A percentile compares a stretch with the other conserved stretches of the same genome.
phyloP scores from a whole-genome alignment of 2,329 filamentous ascomycete genomes.

The Beauveria medogensis region DNA sequence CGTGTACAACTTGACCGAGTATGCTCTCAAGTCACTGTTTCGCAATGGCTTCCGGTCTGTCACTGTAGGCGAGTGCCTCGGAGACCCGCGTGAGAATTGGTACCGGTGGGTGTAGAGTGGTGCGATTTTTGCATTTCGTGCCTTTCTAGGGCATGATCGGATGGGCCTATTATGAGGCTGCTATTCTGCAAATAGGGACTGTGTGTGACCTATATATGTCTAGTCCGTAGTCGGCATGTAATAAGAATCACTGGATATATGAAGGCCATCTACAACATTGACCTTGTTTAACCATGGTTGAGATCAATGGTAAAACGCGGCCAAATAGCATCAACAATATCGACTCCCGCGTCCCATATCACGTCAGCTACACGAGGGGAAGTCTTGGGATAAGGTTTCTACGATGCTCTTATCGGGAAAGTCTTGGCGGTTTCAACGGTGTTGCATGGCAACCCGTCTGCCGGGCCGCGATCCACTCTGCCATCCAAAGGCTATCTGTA shows the following conservation, averaged over 20 bases:
- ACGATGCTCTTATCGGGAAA: not conserved
- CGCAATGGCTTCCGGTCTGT: constrained; percentile 36
- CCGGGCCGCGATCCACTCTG: too few relatives aligned
- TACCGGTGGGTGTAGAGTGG: constrained; percentile 25
- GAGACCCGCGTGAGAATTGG: constrained; percentile 35
- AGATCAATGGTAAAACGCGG: too few relatives aligned
- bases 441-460: too few relatives aligned
- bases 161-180: not conserved
- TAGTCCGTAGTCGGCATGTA: not conserved
- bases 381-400: too few relatives aligned
- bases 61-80: constrained; percentile 44
- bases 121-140: not conserved
- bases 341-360: not conserved
- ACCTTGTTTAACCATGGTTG: too few relatives aligned
- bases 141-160: not conserved
- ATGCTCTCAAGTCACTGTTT: constrained; percentile 33
- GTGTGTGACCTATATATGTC: not conserved
- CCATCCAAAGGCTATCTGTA: too few relatives aligned
- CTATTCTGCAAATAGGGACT: not conserved
- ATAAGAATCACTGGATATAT: not conserved
- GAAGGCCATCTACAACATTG: too few relatives aligned
- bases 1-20: constrained; percentile 34
- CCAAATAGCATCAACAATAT: not conserved
- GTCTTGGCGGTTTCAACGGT: not conserved
- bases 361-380: too few relatives aligned